Percentiles rank a stretch among this genome's conserved stretches.
Conservation (phyloP, 352 stramenopile genomes). For the Phytophthora podocarpi region DNA sequence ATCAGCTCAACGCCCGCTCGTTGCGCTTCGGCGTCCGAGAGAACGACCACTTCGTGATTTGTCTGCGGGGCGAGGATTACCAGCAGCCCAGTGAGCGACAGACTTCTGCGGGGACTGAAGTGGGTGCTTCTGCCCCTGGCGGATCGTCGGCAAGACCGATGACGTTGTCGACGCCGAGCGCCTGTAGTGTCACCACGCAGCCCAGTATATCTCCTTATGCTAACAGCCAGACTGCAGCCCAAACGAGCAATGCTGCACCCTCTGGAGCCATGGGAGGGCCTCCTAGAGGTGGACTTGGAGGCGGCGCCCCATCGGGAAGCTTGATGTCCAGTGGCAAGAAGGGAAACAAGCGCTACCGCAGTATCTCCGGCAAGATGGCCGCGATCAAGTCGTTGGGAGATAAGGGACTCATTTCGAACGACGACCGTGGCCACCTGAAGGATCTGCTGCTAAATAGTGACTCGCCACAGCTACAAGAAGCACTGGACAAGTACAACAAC, state of each 20-base stretch:
- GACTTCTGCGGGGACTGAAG: neutral
- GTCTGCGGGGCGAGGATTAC: conserved; percentile 74
- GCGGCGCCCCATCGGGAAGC: conserved; percentile 22
- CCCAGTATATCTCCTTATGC: conserved; percentile 32
- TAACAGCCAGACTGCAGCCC: conserved; percentile 18
- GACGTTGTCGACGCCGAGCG: conserved; percentile 28
- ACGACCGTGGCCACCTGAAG: conserved; percentile 74
- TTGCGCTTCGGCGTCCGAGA: conserved; percentile 78
- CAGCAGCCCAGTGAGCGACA: conserved; percentile 40
- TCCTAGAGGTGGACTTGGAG: conserved; percentile 23
- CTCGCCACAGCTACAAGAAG: conserved; percentile 74
- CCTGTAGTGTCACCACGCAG: conserved; percentile 13
- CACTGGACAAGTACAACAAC: conserved; percentile 77
- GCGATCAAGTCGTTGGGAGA: conserved; percentile 81
- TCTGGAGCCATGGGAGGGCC: conserved; percentile 21
- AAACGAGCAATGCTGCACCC: conserved; percentile 6
- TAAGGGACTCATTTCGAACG: conserved; percentile 72
- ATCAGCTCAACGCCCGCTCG: conserved; percentile 71
- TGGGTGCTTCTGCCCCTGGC: neutral
- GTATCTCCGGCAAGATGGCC: conserved; percentile 83
- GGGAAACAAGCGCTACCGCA: conserved; percentile 74
- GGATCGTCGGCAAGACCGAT: conserved; percentile 19
- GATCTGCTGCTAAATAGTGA: conserved; percentile 83
- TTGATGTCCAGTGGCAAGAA: conserved; percentile 57
- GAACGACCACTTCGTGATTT: conserved; percentile 81